phyloP scores from a whole-genome alignment of 179 eudicot species.

The Amaranthus tricolor region DNA sequence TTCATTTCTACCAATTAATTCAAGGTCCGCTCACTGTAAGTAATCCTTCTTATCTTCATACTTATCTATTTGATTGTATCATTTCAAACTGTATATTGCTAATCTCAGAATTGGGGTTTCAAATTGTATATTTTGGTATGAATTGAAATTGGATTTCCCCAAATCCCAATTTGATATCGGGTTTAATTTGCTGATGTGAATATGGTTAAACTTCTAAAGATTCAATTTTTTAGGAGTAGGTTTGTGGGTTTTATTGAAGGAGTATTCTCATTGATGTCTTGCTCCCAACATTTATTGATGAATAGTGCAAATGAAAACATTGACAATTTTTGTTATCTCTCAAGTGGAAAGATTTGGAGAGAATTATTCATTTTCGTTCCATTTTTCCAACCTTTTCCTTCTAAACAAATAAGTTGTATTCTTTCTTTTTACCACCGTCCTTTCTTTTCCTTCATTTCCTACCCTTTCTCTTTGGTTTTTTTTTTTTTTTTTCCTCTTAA shows the following conservation, averaged over 20 bases:
- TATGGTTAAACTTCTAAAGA: not conserved
- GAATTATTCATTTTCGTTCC: no score
- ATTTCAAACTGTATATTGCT: not conserved
- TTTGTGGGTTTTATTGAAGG: not conserved
- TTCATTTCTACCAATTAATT: not conserved
- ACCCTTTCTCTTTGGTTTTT: no score
- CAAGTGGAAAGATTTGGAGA: no score
- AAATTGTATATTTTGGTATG: not conserved
- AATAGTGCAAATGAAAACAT: no score
- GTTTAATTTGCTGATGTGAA: conserved; percentile 5
- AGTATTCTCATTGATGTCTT: not conserved
- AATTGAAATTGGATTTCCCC: not conserved
- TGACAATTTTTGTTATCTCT: no score
- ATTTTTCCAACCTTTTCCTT: no score
- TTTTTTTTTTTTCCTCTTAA: no score
- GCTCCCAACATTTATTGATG: no score
- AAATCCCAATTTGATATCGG: not conserved
- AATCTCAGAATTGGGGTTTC: not conserved
- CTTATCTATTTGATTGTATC: not conserved
- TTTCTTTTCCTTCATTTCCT: no score
- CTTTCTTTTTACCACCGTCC: no score
- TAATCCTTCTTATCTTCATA: not conserved
- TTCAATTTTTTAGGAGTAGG: not conserved
- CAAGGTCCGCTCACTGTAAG: conserved; percentile 7
- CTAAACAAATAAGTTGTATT: no score